Evolutionary conservation across 129 eudicot species (phyloP).

Genomic region (Lactuca saligna): DNA sequence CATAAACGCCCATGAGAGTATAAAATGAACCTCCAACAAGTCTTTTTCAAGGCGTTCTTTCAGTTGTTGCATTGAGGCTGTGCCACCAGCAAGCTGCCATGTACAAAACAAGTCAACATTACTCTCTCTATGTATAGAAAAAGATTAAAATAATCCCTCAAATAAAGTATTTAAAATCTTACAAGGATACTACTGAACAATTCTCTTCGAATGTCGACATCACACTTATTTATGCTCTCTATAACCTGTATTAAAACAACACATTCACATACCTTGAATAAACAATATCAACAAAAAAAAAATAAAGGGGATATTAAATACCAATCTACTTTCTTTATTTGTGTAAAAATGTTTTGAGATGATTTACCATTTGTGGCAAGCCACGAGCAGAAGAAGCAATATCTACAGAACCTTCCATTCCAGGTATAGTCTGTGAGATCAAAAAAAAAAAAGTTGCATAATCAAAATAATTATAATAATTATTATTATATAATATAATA

Average conservation of each 20-base stretch:
- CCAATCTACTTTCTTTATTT: neutral
- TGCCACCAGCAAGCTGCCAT: constrained; percentile 89
- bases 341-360: neutral
- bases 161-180: constrained; percentile 22
- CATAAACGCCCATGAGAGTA: neutral
- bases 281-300: neutral
- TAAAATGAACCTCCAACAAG: constrained; percentile 72
- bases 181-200: constrained; percentile 90
- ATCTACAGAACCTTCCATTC: constrained; percentile 77
- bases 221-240: constrained; percentile 96
- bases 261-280: neutral
- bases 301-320: neutral
- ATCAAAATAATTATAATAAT: neutral
- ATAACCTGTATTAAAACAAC: constrained; percentile 56
- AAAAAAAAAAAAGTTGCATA: neutral
- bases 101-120: neutral
- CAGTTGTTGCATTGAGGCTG: constrained; percentile 95
- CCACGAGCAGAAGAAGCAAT: constrained; percentile 76
- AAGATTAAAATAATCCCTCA: neutral
- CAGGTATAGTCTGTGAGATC: constrained; percentile 88
- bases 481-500: too few relatives aligned
- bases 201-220: constrained; percentile 95
- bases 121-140: neutral
- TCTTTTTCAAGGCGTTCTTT: constrained; percentile 99
- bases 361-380: constrained; percentile 84